phyloP scores from a whole-genome alignment of 805 yeast species.

The Ogataea corticis region DNA sequence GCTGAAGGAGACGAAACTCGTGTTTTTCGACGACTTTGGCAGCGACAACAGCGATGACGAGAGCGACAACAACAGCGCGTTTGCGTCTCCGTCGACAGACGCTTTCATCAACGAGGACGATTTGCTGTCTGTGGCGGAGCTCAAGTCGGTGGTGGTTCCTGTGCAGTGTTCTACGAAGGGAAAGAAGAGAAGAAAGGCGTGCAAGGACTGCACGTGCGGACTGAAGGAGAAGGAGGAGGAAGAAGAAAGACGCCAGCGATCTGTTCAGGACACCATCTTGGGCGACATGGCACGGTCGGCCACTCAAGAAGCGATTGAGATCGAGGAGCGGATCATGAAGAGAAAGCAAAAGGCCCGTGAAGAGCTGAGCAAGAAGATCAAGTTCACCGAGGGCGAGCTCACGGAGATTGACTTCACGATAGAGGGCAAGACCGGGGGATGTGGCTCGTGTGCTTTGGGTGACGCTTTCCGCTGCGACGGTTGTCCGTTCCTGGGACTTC shows the following conservation, averaged over 20 bases:
- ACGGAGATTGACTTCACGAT: constrained; percentile 93
- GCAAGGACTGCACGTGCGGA: constrained; percentile 98
- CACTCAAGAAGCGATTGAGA: constrained; percentile 51
- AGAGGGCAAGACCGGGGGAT: constrained; percentile 96
- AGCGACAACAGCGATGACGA: constrained; percentile 20
- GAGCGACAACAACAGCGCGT: constrained; percentile 19
- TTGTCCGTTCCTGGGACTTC: constrained; percentile 94
- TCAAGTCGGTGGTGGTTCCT: constrained; percentile 51
- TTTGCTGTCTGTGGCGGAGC: constrained; percentile 37
- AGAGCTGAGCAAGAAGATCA: constrained; percentile 19
- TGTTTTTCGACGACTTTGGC: constrained; percentile 50
- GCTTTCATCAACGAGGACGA: constrained; percentile 59
- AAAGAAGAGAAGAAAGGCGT: constrained; percentile 81
- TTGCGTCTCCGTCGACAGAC: constrained; percentile 31
- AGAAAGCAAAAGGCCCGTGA: constrained; percentile 26
- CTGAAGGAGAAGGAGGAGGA: constrained; percentile 82
- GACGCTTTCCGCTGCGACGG: constrained; percentile 99
- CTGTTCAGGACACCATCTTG: constrained; percentile 45
- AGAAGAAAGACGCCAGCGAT: constrained; percentile 48
- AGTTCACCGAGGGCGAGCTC: constrained; percentile 63
- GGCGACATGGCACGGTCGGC: constrained; percentile 52
- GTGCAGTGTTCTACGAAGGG: constrained; percentile 50
- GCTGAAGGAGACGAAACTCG: constrained; percentile 47
- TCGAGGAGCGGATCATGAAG: constrained; percentile 47
- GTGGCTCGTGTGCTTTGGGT: constrained; percentile 96